These are phyloP conservation scores for Lachnellula arida DNA, from an alignment of 2,329 filamentous ascomycete genomes.

Conservation along the genomic window DNA sequence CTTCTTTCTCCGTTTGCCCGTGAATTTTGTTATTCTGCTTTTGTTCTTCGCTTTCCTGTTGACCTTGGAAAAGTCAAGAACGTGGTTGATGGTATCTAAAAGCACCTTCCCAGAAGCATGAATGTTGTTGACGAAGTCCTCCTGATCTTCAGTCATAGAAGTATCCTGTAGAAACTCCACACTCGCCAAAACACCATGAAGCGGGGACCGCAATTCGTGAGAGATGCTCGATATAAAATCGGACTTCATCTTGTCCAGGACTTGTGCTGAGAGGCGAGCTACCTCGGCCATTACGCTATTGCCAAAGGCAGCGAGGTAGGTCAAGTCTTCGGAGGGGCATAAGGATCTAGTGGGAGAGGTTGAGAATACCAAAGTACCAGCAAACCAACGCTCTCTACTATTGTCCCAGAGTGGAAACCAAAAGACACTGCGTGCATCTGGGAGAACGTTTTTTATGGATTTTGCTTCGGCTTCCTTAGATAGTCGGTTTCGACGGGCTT, in stretches of 20 bases:
- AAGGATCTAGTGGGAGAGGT: slow-evolving; percentile 40
- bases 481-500: slow-evolving; percentile 14
- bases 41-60: slow-evolving; percentile 34
- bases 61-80: slow-evolving; percentile 52
- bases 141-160: slow-evolving; percentile 41
- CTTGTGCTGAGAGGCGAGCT: slow-evolving; percentile 42
- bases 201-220: slow-evolving; percentile 56
- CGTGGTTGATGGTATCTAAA: slow-evolving; percentile 49
- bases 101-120: slow-evolving; percentile 48
- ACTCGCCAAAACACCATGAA: slow-evolving; percentile 55
- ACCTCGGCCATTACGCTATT: slow-evolving; percentile 54
- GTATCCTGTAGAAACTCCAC: slow-evolving; percentile 52
- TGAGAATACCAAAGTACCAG: slow-evolving; percentile 48
- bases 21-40: slow-evolving; percentile 15
- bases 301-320: slow-evolving; percentile 47
- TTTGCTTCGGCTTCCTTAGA: slow-evolving; percentile 28
- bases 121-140: slow-evolving; percentile 44
- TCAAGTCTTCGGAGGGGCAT: slow-evolving; percentile 44
- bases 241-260: slow-evolving; percentile 35
- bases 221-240: slow-evolving; percentile 57
- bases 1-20: slow-evolving; percentile 7
- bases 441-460: slow-evolving; percentile 35
- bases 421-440: slow-evolving; percentile 41
- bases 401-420: slow-evolving; percentile 47
- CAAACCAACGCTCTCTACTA: slow-evolving; percentile 43